Percentiles rank a stretch among this genome's conserved stretches.
Conservation (phyloP, 1,139 yeast species). For the Geotrichum fermentans region DNA sequence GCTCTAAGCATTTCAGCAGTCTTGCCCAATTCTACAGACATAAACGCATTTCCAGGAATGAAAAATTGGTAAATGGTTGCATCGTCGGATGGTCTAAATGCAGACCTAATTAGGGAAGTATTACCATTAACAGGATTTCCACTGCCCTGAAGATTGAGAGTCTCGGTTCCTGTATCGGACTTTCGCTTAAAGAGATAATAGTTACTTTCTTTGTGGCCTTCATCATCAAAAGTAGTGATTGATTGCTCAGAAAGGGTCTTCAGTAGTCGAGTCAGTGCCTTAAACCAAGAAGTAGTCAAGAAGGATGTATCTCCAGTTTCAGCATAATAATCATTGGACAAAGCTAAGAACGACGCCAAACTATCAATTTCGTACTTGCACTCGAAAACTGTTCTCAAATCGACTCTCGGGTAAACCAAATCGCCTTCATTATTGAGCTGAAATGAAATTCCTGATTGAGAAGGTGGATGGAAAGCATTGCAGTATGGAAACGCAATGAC, state of each 20-base stretch:
- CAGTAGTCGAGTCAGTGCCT: slow-evolving; percentile 53
- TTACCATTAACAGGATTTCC: slow-evolving; percentile 77
- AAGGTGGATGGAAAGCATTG: slow-evolving; percentile 88
- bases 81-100: slow-evolving; percentile 88
- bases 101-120: slow-evolving; percentile 74
- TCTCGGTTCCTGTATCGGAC: slow-evolving; percentile 75
- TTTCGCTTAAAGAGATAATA: slow-evolving; percentile 65
- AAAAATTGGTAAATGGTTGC: slow-evolving; percentile 76
- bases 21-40: slow-evolving; percentile 57
- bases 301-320: slow-evolving; percentile 51
- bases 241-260: slow-evolving; percentile 58
- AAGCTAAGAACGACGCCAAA: slow-evolving; percentile 71
- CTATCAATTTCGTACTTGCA: slow-evolving; percentile 89
- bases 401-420: slow-evolving; percentile 61
- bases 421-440: slow-evolving; percentile 57
- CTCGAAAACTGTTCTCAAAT: slow-evolving; percentile 72
- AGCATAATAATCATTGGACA: slow-evolving; percentile 64
- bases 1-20: slow-evolving; percentile 29
- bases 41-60: slow-evolving; percentile 81
- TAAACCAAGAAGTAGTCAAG: slow-evolving; percentile 52
- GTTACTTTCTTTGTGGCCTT: slow-evolving; percentile 47
- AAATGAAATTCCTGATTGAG: slow-evolving; percentile 47
- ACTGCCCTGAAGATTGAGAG: slow-evolving; percentile 67
- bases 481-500: slow-evolving; percentile 68
- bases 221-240: slow-evolving; percentile 54